Evolutionary conservation across 2,329 filamentous ascomycete genomes (phyloP).

Genomic region (Nothopassalora personata): DNA sequence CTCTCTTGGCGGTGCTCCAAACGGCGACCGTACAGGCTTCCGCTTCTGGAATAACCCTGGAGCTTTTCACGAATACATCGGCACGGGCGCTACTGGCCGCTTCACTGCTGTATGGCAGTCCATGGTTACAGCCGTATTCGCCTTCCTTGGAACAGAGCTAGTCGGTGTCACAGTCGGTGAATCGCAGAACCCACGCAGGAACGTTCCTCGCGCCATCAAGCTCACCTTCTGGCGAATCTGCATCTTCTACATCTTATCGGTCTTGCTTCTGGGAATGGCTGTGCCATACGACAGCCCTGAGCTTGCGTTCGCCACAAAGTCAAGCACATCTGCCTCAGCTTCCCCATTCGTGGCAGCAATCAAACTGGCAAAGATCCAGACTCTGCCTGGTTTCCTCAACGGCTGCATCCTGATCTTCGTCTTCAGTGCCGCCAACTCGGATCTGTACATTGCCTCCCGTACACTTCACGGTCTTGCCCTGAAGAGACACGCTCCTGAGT

Average conservation of each 20-base stretch:
- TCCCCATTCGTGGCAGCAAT: constrained; percentile 75
- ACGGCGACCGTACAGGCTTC: constrained; percentile 37
- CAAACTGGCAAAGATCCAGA: constrained; percentile 55
- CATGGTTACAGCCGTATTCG: constrained; percentile 72
- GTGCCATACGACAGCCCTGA: constrained; percentile 63
- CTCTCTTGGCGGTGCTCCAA: constrained; percentile 26
- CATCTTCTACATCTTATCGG: constrained; percentile 71
- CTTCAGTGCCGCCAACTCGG: constrained; percentile 71
- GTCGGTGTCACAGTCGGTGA: constrained; percentile 69
- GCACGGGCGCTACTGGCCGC: constrained; percentile 32
- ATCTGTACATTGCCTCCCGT: constrained; percentile 61
- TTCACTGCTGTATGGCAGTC: constrained; percentile 41
- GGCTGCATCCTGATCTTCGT: constrained; percentile 70
- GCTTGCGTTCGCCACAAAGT: constrained; percentile 54
- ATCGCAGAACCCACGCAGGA: constrained; percentile 69
- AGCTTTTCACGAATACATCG: constrained; percentile 40
- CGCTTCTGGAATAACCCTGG: constrained; percentile 41
- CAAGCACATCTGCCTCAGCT: constrained; percentile 46
- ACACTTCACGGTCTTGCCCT: constrained; percentile 64
- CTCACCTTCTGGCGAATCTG: constrained; percentile 77
- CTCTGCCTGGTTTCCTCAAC: constrained; percentile 64
- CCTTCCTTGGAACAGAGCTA: constrained; percentile 70
- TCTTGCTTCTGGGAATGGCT: constrained; percentile 70
- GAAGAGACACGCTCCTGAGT: constrained; percentile 64
- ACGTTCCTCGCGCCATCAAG: constrained; percentile 71